Evolutionary conservation across 768 basidiomycete species (phyloP).

Genomic region (Lentinula detonsa): DNA sequence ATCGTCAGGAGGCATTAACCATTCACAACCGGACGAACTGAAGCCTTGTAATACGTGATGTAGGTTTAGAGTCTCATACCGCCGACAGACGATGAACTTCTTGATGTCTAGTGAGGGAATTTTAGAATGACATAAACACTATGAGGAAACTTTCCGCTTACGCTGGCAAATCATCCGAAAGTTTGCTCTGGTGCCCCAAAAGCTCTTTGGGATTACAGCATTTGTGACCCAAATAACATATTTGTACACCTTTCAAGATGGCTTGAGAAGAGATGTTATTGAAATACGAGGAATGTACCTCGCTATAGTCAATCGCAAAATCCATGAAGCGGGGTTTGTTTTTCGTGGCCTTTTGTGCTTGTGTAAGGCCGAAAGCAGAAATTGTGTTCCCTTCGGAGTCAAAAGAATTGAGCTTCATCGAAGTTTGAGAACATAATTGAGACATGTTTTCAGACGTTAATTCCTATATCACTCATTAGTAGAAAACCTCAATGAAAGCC

Average conservation of each 20-base stretch:
- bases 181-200: conserved; percentile 78
- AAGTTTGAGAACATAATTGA: conserved; percentile 48
- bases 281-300: conserved; percentile 35
- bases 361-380: conserved; percentile 36
- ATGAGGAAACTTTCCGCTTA: conserved; percentile 24
- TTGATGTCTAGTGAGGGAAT: conserved; percentile 50
- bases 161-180: conserved; percentile 50
- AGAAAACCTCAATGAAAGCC: conserved; percentile 2
- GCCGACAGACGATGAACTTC: conserved; percentile 64
- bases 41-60: conserved; percentile 77
- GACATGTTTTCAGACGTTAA: conserved; percentile 67
- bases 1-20: conserved; percentile 53
- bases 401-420: conserved; percentile 37
- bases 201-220: conserved; percentile 60
- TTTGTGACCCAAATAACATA: conserved; percentile 62
- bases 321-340: conserved; percentile 76
- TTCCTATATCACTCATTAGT: conserved; percentile 39
- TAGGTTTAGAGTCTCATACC: conserved; percentile 76
- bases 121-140: neutral
- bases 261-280: neutral
- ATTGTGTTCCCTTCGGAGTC: conserved; percentile 49
- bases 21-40: conserved; percentile 67
- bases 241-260: conserved; percentile 51
- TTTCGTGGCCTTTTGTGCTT: conserved; percentile 36
- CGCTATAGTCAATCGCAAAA: conserved; percentile 58